Percentiles rank a stretch among this genome's conserved stretches.
Evolutionary conservation across 352 stramenopile genomes (phyloP).

Genomic region (Globisporangium cederbergense): DNA sequence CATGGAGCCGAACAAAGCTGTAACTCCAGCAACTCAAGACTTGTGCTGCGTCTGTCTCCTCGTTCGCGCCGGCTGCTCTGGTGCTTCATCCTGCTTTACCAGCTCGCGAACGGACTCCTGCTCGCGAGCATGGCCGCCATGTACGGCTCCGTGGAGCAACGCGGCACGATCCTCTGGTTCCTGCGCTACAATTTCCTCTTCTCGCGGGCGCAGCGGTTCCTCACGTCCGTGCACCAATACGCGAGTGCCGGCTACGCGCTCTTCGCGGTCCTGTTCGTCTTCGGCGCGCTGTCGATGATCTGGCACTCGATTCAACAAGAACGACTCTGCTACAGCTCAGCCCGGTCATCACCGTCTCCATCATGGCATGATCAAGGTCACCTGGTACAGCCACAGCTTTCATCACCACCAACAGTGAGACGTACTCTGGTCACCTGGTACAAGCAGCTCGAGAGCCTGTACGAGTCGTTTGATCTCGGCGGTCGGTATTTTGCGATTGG

Average conservation of each 20-base stretch:
- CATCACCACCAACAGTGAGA: not conserved
- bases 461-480: conserved; percentile 7
- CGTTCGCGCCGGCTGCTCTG: conserved; percentile 5
- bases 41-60: not conserved
- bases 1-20: not conserved
- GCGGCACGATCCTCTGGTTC: conserved; percentile 18
- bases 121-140: conserved; percentile 10
- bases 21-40: not conserved
- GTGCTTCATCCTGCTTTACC: conserved; percentile 10
- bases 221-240: conserved; percentile 11
- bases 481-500: conserved; percentile 16
- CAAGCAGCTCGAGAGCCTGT: not conserved
- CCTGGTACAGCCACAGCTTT: not conserved
- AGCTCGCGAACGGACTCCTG: conserved; percentile 7
- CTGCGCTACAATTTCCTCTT: conserved; percentile 21
- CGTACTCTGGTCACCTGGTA: not conserved
- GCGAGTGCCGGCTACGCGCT: conserved; percentile 3
- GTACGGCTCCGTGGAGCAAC: conserved; percentile 7
- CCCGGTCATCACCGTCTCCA: not conserved
- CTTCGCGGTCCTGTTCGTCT: conserved; percentile 7
- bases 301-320: conserved; percentile 8
- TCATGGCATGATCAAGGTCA: not conserved
- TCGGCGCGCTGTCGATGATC: conserved; percentile 11
- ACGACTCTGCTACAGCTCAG: conserved; percentile 8
- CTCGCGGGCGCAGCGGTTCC: conserved; percentile 9